phyloP scores from a whole-genome alignment of 306 rosid genomes.

The Begonia peltatifolia region DNA sequence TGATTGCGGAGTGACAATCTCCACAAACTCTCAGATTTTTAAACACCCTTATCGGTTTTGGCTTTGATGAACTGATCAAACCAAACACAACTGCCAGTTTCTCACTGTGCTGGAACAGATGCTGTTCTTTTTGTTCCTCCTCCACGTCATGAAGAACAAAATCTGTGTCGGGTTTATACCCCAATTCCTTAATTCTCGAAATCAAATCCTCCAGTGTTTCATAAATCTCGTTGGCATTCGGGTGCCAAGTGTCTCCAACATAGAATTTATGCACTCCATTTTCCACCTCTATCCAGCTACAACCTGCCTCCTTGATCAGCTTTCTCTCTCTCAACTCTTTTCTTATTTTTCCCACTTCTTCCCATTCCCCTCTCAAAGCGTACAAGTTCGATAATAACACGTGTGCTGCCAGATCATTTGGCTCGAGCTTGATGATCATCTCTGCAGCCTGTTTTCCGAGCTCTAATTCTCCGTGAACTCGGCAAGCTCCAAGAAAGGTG shows the following conservation, averaged over 20 bases:
- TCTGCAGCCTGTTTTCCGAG: conserved; percentile 52
- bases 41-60: conserved; percentile 41
- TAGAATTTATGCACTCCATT: conserved; percentile 42
- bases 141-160: conserved; percentile 64
- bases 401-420: conserved; percentile 42
- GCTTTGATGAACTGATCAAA: conserved; percentile 27
- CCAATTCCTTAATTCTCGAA: conserved; percentile 29
- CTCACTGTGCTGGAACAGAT: conserved; percentile 54
- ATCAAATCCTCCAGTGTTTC: conserved; percentile 31
- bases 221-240: conserved; percentile 37
- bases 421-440: conserved; percentile 46
- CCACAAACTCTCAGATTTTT: conserved; percentile 54
- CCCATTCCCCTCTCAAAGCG: conserved; percentile 40
- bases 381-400: conserved; percentile 48
- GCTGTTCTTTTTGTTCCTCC: conserved; percentile 47
- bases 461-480: conserved; percentile 35
- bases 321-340: conserved; percentile 36
- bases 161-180: conserved; percentile 42
- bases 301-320: conserved; percentile 44
- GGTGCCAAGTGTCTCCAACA: conserved; percentile 56
- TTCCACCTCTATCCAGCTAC: conserved; percentile 52
- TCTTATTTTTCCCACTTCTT: conserved; percentile 41
- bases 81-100: conserved; percentile 60
- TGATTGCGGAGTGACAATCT: conserved; percentile 50
- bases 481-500: conserved; percentile 53